Base-by-base conservation (phyloP, 2,329 filamentous ascomycete species). In the Apiospora malaysiana region DNA sequence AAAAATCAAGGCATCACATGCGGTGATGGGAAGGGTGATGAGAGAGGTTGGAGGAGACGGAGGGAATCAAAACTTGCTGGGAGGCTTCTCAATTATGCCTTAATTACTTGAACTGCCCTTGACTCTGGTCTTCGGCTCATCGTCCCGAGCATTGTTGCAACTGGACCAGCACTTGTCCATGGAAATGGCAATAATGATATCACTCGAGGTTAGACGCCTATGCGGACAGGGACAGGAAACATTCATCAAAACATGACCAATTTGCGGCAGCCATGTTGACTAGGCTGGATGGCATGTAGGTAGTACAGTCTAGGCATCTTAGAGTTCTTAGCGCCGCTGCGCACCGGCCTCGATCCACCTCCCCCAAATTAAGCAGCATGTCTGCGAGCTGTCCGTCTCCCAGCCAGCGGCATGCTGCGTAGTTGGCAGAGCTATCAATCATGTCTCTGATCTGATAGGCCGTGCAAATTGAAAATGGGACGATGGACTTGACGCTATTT, bases 1-100 rank as follows among this genome's bases (percentile, higher is more conserved):
- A 8, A 63, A 63, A 63, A 63, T 63, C 56, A 63, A 63, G 56
- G 56, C 56, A 40, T 63, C 56, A 59, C 51, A 59, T 59, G 51
- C 27, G 18, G n/a, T 56, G 23, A 27, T 56, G 27, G 2, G 27
- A 37, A 37, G 27, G 32, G 12, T 8, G 8, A 32, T 27, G 14
- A 59, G 25, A 56, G 25, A 32, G 7, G 27, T 5, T 27, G 14
- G 32, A 14, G 32, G 25, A 32, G 7, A 18, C 4, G 8, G 51
- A 59, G 27, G 18, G 2, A 21, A 1, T 1, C 8, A 23, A 63
- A 40, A 63, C 18, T 40, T 63, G 56, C 32, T 40, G 56, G 18
- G 10, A n/a, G 56, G 32, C 32, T 40, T 23, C 42, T 45, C 32
- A 14, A 40, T 40, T 37, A 63, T 40, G 56, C 7, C 56, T 63